Evolutionary conservation across 768 basidiomycete species (phyloP).

Genomic region (Trametes maxima): DNA sequence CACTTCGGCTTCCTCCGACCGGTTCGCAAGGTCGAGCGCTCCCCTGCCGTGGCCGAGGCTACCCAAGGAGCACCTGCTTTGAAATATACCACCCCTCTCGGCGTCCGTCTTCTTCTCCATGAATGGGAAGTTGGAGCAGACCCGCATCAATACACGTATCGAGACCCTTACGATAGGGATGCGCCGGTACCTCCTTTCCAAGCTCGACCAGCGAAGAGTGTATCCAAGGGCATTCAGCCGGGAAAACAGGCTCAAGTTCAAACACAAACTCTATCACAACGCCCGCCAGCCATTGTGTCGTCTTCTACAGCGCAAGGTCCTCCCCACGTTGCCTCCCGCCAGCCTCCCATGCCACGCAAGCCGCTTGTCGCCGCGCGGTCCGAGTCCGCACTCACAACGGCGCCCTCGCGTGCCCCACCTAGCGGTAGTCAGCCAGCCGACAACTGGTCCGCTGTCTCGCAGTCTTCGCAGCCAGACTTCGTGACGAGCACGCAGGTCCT

Average conservation of each 20-base stretch:
- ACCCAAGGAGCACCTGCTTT: constrained; percentile 3
- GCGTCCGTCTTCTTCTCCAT: constrained; percentile 63
- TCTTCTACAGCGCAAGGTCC: constrained; percentile 29
- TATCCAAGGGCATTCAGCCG: neutral
- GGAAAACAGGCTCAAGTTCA: neutral
- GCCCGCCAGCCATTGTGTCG: constrained; percentile 42
- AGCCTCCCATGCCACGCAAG: constrained; percentile 12
- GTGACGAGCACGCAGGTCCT: constrained; percentile 70
- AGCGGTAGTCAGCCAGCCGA: constrained; percentile 28
- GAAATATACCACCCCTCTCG: constrained; percentile 37
- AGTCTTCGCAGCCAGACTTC: constrained; percentile 42
- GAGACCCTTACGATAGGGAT: constrained; percentile 52
- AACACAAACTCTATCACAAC: constrained; percentile 34
- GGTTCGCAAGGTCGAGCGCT: constrained; percentile 36
- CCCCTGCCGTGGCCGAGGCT: constrained; percentile 14
- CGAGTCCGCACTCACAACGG: constrained; percentile 1
- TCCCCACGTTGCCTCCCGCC: constrained; percentile 22
- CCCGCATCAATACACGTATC: constrained; percentile 52
- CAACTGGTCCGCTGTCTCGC: neutral
- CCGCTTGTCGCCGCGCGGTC: constrained; percentile 27
- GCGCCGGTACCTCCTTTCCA: neutral
- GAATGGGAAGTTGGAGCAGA: constrained; percentile 67
- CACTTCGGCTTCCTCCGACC: constrained; percentile 67
- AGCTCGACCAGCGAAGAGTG: neutral
- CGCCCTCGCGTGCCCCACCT: neutral